Percentiles rank a stretch among this genome's conserved stretches.
These are phyloP conservation scores for Fomitopsis pinicola DNA, from an alignment of 1,284 basidiomycete species.

Conservation along the genomic window DNA sequence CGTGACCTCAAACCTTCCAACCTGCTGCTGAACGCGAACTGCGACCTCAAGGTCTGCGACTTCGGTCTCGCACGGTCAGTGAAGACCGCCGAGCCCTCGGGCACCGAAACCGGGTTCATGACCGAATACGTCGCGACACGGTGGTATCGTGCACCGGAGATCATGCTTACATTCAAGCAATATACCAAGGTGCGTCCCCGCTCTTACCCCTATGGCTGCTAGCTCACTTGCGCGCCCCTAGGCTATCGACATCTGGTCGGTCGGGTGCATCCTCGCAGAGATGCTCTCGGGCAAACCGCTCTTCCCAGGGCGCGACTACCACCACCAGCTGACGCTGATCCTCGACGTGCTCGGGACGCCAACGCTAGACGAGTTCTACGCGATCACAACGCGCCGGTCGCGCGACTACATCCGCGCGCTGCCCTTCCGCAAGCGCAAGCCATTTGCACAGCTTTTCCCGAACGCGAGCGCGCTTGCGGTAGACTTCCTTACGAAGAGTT, in stretches of 20 bases:
- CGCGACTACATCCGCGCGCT: slow-evolving; percentile 88
- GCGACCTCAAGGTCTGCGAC: slow-evolving; percentile 78
- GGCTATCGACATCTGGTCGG: slow-evolving; percentile 94
- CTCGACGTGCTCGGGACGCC: slow-evolving; percentile 93
- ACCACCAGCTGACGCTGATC: slow-evolving; percentile 90
- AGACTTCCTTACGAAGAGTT: slow-evolving; percentile 88
- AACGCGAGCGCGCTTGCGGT: slow-evolving; percentile 83
- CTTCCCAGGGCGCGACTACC: slow-evolving; percentile 96
- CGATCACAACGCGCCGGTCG: slow-evolving; percentile 81
- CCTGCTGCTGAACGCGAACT: slow-evolving; percentile 89
- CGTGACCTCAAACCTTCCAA: slow-evolving; percentile 93
- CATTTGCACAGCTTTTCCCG: slow-evolving; percentile 80
- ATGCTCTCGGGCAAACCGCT: slow-evolving; percentile 93
- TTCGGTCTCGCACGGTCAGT: slow-evolving; percentile 85
- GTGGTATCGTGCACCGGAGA: slow-evolving; percentile 93
- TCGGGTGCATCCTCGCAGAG: slow-evolving; percentile 96
- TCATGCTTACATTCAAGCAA: slow-evolving; percentile 96
- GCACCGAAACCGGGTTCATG: slow-evolving; percentile 88
- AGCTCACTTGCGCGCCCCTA: slow-evolving; percentile 24
- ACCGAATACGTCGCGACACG: slow-evolving; percentile 93
- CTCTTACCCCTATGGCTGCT: not conserved
- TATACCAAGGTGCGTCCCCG: slow-evolving; percentile 74
- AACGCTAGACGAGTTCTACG: slow-evolving; percentile 87
- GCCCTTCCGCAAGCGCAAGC: slow-evolving; percentile 81
- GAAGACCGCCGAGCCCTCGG: slow-evolving; percentile 80